These are phyloP conservation scores for Claviceps sp. DNA, from an alignment of 2,329 filamentous ascomycete species.

Conservation along the genomic window DNA sequence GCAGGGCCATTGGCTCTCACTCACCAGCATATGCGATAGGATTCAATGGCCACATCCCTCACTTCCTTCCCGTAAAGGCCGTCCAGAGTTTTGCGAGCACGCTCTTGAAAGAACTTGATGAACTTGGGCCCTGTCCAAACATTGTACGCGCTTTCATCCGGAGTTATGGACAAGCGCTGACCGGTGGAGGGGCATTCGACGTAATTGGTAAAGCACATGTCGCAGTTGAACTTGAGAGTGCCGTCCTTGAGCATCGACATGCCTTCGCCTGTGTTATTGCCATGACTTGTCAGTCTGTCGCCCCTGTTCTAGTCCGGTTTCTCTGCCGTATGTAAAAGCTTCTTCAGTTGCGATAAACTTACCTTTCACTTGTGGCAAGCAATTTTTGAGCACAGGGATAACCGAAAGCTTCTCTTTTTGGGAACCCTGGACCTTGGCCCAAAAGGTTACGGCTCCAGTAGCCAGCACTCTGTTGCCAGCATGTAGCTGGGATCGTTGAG, in stretches of 20 bases:
- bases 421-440: constrained; percentile 23
- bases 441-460: constrained; percentile 37
- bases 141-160: constrained; percentile 27
- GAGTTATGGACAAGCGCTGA: constrained; percentile 38
- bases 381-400: constrained; percentile 41
- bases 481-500: constrained; percentile 30
- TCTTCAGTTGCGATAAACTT: constrained; percentile 7
- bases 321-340: not conserved
- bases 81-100: constrained; percentile 23
- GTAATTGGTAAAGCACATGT: constrained; percentile 44
- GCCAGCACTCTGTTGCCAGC: constrained; percentile 40
- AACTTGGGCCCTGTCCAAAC: constrained; percentile 26
- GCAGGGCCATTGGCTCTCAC: constrained; percentile 4
- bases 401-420: constrained; percentile 34
- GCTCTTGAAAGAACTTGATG: constrained; percentile 30
- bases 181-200: constrained; percentile 31
- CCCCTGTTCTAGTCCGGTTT: not conserved
- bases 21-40: constrained; percentile 34
- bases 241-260: constrained; percentile 33
- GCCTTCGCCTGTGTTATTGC: constrained; percentile 20
- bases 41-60: constrained; percentile 24
- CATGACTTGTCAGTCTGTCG: constrained; percentile 2
- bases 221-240: constrained; percentile 48
- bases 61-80: constrained; percentile 29
- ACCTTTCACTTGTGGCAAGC: constrained; percentile 28